These are phyloP conservation scores for Pythium insidiosum DNA, from an alignment of 352 stramenopile genomes.

Conservation along the genomic window DNA sequence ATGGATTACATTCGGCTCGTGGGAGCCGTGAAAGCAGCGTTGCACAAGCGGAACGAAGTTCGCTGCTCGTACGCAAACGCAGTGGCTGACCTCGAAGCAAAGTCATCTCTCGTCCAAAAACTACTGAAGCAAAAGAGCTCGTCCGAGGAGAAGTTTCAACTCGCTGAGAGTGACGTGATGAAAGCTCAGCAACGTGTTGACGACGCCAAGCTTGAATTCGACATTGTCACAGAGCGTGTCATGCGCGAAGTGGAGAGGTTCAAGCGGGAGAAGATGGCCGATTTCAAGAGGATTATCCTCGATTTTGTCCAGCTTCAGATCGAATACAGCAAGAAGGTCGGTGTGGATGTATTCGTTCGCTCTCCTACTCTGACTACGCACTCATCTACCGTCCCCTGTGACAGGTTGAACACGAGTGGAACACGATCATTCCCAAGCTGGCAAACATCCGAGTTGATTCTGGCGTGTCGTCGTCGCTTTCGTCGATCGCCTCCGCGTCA, in stretches of 20 bases:
- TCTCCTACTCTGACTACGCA: too few species aligned
- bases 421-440: constrained; percentile 65
- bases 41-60: constrained; percentile 92
- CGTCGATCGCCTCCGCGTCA: constrained; percentile 18
- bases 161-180: constrained; percentile 71
- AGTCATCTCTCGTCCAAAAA: constrained; percentile 53
- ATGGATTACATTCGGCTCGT: constrained; percentile 96
- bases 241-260: constrained; percentile 97
- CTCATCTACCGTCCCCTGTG: too few species aligned
- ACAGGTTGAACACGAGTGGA: constrained; percentile 76
- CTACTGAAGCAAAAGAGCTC: constrained; percentile 49
- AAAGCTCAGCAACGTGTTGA: constrained; percentile 82
- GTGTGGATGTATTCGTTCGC: constrained; percentile 1
- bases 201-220: constrained; percentile 89
- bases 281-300: constrained; percentile 94
- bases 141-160: constrained; percentile 86
- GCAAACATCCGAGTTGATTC: constrained; percentile 65
- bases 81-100: constrained; percentile 84
- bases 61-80: constrained; percentile 80
- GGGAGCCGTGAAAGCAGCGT: constrained; percentile 90
- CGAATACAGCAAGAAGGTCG: constrained; percentile 92
- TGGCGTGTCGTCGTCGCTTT: constrained; percentile 22
- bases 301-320: constrained; percentile 97
- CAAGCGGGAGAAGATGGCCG: constrained; percentile 91
- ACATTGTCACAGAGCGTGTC: constrained; percentile 91